Evolutionary conservation across 352 stramenopile genomes (phyloP).

Genomic region (Pythium biforme): DNA sequence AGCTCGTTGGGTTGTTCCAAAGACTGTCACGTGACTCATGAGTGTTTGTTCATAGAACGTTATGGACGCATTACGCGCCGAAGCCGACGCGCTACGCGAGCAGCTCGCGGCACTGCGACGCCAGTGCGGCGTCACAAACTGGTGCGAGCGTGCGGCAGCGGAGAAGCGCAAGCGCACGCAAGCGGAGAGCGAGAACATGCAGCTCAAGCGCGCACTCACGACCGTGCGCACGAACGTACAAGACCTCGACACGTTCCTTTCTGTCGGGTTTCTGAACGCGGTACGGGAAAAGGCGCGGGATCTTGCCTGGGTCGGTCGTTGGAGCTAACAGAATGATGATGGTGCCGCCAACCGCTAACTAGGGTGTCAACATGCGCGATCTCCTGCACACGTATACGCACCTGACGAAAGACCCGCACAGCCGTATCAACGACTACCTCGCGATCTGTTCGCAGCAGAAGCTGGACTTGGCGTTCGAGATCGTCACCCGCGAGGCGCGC

Average conservation of each 20-base stretch:
- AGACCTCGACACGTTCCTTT: background rate
- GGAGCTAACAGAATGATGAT: background rate
- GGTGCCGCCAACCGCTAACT: too few relatives aligned
- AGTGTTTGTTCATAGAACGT: background rate
- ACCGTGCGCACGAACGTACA: background rate
- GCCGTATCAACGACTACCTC: background rate
- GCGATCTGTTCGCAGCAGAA: background rate
- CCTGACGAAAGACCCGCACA: background rate
- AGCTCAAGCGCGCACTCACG: background rate
- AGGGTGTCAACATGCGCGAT: conserved; percentile 5
- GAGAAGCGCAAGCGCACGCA: background rate
- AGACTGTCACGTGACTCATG: too few relatives aligned
- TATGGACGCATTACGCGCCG: background rate
- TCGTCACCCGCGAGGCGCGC: background rate
- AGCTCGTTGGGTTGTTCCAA: background rate
- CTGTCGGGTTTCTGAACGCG: background rate
- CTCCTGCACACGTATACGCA: background rate
- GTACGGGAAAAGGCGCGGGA: background rate
- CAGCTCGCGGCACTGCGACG: background rate
- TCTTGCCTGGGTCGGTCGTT: too few relatives aligned
- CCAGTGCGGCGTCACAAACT: background rate
- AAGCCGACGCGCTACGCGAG: background rate
- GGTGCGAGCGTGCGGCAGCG: background rate
- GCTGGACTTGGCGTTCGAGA: background rate
- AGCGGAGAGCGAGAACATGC: background rate